Percentiles rank a stretch among this genome's conserved stretches.
phyloP scores from a whole-genome alignment of 1,284 basidiomycete species.

The Ustilago curta region DNA sequence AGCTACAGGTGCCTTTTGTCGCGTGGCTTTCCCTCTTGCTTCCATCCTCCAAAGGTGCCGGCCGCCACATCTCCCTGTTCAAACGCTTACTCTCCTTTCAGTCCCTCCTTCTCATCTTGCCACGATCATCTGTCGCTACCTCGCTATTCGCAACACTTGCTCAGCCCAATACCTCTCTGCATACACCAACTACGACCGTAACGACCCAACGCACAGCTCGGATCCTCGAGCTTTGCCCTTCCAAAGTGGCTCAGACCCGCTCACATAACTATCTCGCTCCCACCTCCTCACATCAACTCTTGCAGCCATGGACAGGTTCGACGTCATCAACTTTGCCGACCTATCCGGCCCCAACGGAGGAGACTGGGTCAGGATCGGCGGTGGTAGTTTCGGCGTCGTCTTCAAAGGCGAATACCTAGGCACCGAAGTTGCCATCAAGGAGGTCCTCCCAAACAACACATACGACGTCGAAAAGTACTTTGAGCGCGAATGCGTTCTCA shows the following conservation, averaged over 20 bases:
- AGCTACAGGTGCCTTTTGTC: background rate
- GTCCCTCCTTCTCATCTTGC: background rate
- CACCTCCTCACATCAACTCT: background rate
- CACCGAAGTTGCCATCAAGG: constrained; percentile 95
- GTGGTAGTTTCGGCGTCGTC: constrained; percentile 65
- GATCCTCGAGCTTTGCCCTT: background rate
- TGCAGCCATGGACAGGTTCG: constrained; percentile 60
- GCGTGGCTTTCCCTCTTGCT: constrained; percentile 12
- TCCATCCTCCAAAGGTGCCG: constrained; percentile 11
- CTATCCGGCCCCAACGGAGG: constrained; percentile 60
- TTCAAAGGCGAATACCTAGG: constrained; percentile 85
- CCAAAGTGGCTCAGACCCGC: background rate
- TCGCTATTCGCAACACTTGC: background rate
- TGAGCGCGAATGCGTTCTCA: constrained; percentile 94
- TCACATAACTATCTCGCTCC: background rate
- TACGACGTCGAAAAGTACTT: constrained; percentile 97
- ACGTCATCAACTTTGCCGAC: constrained; percentile 65
- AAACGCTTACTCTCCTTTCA: constrained; percentile 7
- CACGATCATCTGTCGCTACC: background rate
- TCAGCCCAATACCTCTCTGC: constrained; percentile 1
- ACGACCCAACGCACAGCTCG: constrained; percentile 1
- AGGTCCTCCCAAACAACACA: constrained; percentile 86
- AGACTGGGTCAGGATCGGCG: constrained; percentile 62
- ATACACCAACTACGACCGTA: constrained; percentile 2
- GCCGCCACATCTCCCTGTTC: constrained; percentile 10